A percentile compares a stretch with the other conserved stretches of the same genome.
Evolutionary conservation across 2,329 filamentous ascomycete species (phyloP).

Genomic region (Alternaria tenuissima): DNA sequence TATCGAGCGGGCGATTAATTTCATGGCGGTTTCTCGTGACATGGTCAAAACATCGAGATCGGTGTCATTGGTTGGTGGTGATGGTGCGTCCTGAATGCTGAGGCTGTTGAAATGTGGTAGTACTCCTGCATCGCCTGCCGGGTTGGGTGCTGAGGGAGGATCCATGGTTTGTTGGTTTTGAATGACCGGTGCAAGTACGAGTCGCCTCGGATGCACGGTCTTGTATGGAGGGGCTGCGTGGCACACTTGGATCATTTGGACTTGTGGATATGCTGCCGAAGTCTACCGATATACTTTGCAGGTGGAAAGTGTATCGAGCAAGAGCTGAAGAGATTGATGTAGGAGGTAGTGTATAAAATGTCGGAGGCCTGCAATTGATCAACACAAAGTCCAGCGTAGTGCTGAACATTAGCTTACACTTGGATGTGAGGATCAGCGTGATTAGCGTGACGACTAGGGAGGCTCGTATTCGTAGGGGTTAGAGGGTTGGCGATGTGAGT

Average conservation of each 20-base stretch:
- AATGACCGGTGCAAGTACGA: slow-evolving; percentile 36
- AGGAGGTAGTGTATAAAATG: not conserved
- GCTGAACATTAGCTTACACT: slow-evolving; percentile 12
- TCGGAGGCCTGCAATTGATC: slow-evolving; percentile 7
- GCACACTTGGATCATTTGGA: slow-evolving; percentile 48
- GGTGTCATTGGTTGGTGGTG: slow-evolving; percentile 51
- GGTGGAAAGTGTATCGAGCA: slow-evolving; percentile 13
- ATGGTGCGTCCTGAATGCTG: slow-evolving; percentile 47
- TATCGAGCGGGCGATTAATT: slow-evolving; percentile 71
- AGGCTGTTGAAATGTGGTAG: slow-evolving; percentile 48
- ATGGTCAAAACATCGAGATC: slow-evolving; percentile 76
- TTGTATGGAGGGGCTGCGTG: slow-evolving; percentile 39
- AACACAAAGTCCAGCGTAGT: not conserved
- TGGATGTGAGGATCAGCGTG: slow-evolving; percentile 7
- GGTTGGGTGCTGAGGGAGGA: slow-evolving; percentile 52
- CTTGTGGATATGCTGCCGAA: slow-evolving; percentile 30
- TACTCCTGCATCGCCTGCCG: slow-evolving; percentile 52
- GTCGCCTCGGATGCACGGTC: slow-evolving; percentile 41
- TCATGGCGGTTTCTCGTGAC: slow-evolving; percentile 76
- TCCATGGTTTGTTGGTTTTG: slow-evolving; percentile 32
- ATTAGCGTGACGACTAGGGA: slow-evolving; percentile 4
- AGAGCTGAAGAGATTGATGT: slow-evolving; percentile 6
- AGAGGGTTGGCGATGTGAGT: slow-evolving; percentile 4
- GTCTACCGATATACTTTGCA: slow-evolving; percentile 29
- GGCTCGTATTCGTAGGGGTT: slow-evolving; percentile 6